Base-by-base conservation (phyloP, 2,329 filamentous ascomycete species). In the Curvularia sp. region DNA sequence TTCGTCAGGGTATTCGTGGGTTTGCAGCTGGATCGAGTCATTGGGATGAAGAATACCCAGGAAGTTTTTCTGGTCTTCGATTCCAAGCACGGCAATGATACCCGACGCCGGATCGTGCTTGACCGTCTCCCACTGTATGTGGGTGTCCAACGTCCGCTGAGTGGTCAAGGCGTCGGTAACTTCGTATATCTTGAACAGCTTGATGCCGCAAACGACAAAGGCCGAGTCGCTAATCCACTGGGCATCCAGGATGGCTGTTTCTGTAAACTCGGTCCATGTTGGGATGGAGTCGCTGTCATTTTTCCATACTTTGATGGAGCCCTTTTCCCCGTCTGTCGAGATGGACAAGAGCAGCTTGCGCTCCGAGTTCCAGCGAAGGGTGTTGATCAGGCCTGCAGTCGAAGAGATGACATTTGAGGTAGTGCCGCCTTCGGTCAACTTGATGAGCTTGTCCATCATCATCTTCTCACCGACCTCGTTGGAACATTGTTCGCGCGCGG, bases 151-250 rank as follows among this genome's bases (percentile, higher is more conserved):
- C 1, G 73, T 75, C 47, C 68, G 71, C 51, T 73, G 71, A 13
- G 68, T 65, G 1, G 63, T 68, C 21, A 76, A 32, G 1, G 60
- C 49, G 0, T 75, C 68, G 27, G 61, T 64, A 21, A 79, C 69
- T 18, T 77, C 69, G 65, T 78, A 79, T 3, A 77, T 69, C 25
- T 76, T 74, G 51, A 79, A 72, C 3, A 77, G 66, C 21, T 75
- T 68, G 8, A 77, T 75, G 10, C 80, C 80, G 52, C 78, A 80
- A 10, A 81, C 78, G 9, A 80, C 72, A 59, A 83, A 81, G 1
- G 72, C 71, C 3, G 77, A 73, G 13, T 80, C 75, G 43, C 69
- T 77, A 39, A 77, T 77, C 80, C 80, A 82, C 12, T 75, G 73
- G 1, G 78, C 80, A 56, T 82, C 80, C 25, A 77, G 70, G 1